A percentile compares a stretch with the other conserved stretches of the same genome.
Evolutionary conservation across 1,139 yeast species (phyloP).

Genomic region (Saccharomyces hybrid): DNA sequence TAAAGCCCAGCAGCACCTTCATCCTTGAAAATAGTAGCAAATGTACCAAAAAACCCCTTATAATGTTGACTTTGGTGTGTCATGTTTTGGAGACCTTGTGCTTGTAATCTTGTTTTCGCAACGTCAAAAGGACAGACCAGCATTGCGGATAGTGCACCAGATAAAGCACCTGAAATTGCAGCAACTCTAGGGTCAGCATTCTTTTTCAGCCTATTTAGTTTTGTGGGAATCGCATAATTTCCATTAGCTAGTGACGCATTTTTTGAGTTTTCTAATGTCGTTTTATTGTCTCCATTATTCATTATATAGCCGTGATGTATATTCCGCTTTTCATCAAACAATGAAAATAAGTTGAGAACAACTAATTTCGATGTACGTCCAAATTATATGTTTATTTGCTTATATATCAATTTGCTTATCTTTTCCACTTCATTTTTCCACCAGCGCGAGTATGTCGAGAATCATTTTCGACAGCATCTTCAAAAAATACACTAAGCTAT

Average conservation of each 20-base stretch:
- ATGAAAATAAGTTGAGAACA: background rate
- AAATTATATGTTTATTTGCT: background rate
- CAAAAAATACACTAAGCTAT: background rate
- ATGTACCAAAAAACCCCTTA: slow-evolving; percentile 53
- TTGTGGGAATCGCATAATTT: background rate
- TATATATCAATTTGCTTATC: background rate
- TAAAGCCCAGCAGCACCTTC: slow-evolving; percentile 83
- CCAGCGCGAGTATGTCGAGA: background rate
- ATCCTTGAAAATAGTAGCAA: slow-evolving; percentile 55
- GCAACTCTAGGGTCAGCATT: slow-evolving; percentile 39
- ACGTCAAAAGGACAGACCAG: slow-evolving; percentile 92
- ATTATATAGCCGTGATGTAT: background rate
- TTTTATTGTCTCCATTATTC: background rate
- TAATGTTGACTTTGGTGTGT: slow-evolving; percentile 33
- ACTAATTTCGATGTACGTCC: background rate
- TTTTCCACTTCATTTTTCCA: background rate
- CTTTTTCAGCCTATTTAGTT: background rate
- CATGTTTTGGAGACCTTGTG: slow-evolving; percentile 53
- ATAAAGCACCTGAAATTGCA: slow-evolving; percentile 77
- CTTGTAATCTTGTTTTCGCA: slow-evolving; percentile 89
- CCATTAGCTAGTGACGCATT: background rate
- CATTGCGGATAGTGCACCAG: slow-evolving; percentile 87
- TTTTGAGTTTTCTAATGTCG: background rate
- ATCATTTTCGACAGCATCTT: background rate
- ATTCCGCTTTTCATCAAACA: background rate